A percentile compares a stretch with the other conserved stretches of the same genome.
Conservation (phyloP, 306 rosid species). For the Prunus padus region DNA sequence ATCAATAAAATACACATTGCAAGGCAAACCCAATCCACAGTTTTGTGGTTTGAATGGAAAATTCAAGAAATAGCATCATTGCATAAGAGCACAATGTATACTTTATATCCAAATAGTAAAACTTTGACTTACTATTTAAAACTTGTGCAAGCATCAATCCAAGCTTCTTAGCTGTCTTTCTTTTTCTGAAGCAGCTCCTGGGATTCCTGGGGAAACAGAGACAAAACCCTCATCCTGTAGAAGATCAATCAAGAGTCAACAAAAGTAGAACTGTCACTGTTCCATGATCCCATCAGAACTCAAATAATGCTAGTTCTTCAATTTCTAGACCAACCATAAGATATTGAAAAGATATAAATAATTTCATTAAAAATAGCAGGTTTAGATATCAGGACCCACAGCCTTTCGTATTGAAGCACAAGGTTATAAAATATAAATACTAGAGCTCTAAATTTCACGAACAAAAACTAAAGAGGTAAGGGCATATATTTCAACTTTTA, state of each 20-base stretch:
- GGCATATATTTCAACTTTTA: background rate
- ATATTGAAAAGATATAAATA: background rate
- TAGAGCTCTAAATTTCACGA: background rate
- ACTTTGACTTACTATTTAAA: constrained; percentile 19
- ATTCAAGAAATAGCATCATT: background rate
- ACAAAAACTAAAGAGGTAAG: background rate
- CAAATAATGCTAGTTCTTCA: background rate
- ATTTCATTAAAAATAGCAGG: background rate
- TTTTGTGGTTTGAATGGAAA: background rate
- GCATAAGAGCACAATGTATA: background rate
- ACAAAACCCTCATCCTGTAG: constrained; percentile 70
- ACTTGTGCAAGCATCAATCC: constrained; percentile 25
- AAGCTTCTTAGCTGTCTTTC: constrained; percentile 43
- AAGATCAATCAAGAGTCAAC: constrained; percentile 1
- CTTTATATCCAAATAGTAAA: background rate
- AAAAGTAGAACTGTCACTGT: background rate
- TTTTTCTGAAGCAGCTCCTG: constrained; percentile 37
- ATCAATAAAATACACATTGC: background rate
- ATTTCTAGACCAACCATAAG: background rate
- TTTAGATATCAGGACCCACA: background rate
- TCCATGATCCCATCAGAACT: background rate
- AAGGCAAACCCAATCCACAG: background rate
- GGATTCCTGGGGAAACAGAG: constrained; percentile 47
- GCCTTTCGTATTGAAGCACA: background rate
- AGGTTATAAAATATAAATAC: background rate